These are phyloP conservation scores for Didymellaceae sp. DNA, from an alignment of 2,329 filamentous ascomycete species.

Conservation along the genomic window DNA sequence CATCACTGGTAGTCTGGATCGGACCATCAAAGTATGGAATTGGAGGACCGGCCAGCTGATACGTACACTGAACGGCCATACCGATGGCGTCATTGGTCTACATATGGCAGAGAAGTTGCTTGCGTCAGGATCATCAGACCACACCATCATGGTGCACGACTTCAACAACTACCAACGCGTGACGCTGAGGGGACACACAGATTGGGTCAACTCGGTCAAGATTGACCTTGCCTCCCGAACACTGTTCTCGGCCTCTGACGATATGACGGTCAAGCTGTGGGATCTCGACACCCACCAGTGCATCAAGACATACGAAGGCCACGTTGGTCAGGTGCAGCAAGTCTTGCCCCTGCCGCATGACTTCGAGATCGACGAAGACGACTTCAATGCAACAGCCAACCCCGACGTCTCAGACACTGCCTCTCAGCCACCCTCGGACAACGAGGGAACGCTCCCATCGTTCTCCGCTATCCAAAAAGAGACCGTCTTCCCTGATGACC, in stretches of 20 bases:
- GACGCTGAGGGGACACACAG: conserved; percentile 79
- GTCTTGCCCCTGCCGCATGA: conserved; percentile 82
- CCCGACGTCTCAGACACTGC: conserved; percentile 54
- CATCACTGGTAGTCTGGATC: conserved; percentile 87
- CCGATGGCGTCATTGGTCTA: conserved; percentile 81
- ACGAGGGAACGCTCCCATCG: conserved; percentile 8
- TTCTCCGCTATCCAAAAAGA: conserved; percentile 25
- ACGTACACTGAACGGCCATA: conserved; percentile 79
- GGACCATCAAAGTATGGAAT: conserved; percentile 92
- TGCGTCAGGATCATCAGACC: conserved; percentile 88
- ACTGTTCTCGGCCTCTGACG: conserved; percentile 90
- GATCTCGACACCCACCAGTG: conserved; percentile 84
- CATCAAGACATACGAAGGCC: conserved; percentile 80
- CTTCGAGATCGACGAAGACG: conserved; percentile 83
- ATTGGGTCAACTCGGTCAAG: conserved; percentile 97
- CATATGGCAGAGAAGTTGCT: conserved; percentile 86
- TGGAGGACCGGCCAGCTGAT: conserved; percentile 91
- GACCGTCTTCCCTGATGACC: conserved; percentile 65
- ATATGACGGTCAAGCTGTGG: conserved; percentile 90
- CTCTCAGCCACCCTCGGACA: conserved; percentile 38
- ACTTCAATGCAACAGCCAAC: conserved; percentile 62
- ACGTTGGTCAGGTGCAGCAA: conserved; percentile 95
- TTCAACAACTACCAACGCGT: conserved; percentile 84
- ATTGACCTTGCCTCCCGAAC: conserved; percentile 83
- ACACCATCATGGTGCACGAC: conserved; percentile 90